Conservation (phyloP, 2,329 filamentous ascomycete species). For the Calonectria henricotiae region DNA sequence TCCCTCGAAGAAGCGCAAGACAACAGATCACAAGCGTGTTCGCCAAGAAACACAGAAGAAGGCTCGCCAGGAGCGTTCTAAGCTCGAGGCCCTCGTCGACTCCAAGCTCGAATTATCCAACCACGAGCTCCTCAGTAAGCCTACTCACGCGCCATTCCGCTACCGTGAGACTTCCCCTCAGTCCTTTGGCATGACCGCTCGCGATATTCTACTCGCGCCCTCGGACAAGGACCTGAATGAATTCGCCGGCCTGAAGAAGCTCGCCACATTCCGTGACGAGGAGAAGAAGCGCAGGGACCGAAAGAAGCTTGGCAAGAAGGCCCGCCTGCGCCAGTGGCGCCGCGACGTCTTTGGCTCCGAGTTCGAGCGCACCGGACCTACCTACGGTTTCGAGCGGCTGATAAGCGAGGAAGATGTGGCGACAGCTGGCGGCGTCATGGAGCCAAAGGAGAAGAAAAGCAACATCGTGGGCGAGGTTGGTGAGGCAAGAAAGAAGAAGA, state of each 20-base stretch:
- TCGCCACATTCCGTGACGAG: conserved; percentile 88
- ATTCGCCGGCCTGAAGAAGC: conserved; percentile 94
- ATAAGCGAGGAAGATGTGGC: conserved; percentile 52
- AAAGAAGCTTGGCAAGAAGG: conserved; percentile 94
- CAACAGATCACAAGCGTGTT: conserved; percentile 74
- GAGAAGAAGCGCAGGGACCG: conserved; percentile 92
- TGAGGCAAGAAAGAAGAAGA: conserved; percentile 65
- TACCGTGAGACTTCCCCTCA: conserved; percentile 96
- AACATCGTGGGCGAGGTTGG: conserved; percentile 54
- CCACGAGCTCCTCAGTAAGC: conserved; percentile 70
- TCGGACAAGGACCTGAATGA: conserved; percentile 90
- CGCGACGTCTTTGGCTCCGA: conserved; percentile 75
- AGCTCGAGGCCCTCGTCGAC: conserved; percentile 90
- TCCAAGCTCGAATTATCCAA: conserved; percentile 83
- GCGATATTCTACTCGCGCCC: conserved; percentile 91
- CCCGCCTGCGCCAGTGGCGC: conserved; percentile 89
- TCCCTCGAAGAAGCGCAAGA: conserved; percentile 74
- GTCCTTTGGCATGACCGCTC: conserved; percentile 89
- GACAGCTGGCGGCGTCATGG: conserved; percentile 51
- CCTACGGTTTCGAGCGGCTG: conserved; percentile 70
- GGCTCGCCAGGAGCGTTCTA: conserved; percentile 84
- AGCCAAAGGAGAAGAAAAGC: conserved; percentile 43
- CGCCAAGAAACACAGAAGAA: conserved; percentile 76
- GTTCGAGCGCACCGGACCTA: conserved; percentile 71
- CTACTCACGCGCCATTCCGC: conserved; percentile 73